These are phyloP conservation scores for Paraglomus brasilianum DNA, from an alignment of 192 early-diverging fungal genomes.

Conservation along the genomic window DNA sequence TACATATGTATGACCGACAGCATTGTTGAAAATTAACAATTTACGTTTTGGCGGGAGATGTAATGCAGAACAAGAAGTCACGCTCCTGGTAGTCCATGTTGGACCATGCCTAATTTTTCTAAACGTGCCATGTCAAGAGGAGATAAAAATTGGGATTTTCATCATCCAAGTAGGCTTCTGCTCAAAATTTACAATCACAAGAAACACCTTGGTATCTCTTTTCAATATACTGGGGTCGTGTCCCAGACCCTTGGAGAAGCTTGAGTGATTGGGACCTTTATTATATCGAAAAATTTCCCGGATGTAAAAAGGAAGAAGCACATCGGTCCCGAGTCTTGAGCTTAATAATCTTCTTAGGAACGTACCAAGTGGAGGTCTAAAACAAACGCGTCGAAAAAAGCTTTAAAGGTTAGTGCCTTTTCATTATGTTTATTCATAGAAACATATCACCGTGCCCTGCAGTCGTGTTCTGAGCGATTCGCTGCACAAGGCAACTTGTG, in stretches of 20 bases:
- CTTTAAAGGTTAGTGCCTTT: no score
- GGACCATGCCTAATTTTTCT: not conserved
- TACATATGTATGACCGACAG: not conserved
- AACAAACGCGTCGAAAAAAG: no score
- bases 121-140: not conserved
- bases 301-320: not conserved
- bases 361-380: not conserved
- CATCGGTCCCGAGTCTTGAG: constrained; percentile 1
- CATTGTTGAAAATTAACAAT: not conserved
- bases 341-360: constrained; percentile 18
- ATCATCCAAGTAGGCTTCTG: constrained; percentile 3
- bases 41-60: not conserved
- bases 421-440: no score
- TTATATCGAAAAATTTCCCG: not conserved
- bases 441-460: no score
- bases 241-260: not conserved
- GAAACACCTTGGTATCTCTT: not conserved
- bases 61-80: not conserved
- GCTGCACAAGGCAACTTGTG: no score
- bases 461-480: no score
- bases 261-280: constrained; percentile 1
- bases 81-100: not conserved
- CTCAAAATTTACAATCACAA: not conserved
- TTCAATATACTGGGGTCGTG: constrained; percentile 9
- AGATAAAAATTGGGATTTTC: not conserved